Percentiles rank a stretch among this genome's conserved stretches.
These are phyloP conservation scores for Erodium trifolium DNA, from an alignment of 441 rosid genomes.

Conservation along the genomic window DNA sequence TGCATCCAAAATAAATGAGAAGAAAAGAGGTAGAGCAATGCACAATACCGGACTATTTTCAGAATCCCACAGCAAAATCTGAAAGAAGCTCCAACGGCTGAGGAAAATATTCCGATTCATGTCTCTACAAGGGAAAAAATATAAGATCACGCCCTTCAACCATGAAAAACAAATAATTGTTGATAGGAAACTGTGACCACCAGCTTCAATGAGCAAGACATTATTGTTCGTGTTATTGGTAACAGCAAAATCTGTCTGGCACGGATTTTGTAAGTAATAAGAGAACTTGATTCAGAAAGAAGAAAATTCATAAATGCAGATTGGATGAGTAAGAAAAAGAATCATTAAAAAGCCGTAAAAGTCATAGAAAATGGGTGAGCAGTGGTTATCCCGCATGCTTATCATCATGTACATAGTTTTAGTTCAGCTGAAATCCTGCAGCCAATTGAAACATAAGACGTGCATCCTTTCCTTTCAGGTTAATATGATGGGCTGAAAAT, in stretches of 20 bases:
- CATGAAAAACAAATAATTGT: neutral
- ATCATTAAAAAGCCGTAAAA: no score
- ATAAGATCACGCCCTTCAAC: constrained; percentile 3
- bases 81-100: constrained; percentile 78
- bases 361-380: no score
- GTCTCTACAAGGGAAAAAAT: constrained; percentile 40
- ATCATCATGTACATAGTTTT: no score
- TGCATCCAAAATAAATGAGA: neutral
- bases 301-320: no score
- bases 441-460: no score
- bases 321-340: no score
- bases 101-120: constrained; percentile 76
- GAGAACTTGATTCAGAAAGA: no score
- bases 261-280: no score
- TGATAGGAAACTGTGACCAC: neutral
- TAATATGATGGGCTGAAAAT: neutral
- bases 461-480: no score
- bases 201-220: neutral
- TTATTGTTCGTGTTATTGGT: neutral
- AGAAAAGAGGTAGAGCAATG: constrained; percentile 26
- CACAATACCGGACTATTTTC: no score
- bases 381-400: no score
- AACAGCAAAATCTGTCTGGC: neutral
- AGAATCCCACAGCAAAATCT: constrained; percentile 92
- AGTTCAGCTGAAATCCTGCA: no score